Conservation (phyloP, 805 yeast genomes). For the Saccharomycopsis vini region DNA sequence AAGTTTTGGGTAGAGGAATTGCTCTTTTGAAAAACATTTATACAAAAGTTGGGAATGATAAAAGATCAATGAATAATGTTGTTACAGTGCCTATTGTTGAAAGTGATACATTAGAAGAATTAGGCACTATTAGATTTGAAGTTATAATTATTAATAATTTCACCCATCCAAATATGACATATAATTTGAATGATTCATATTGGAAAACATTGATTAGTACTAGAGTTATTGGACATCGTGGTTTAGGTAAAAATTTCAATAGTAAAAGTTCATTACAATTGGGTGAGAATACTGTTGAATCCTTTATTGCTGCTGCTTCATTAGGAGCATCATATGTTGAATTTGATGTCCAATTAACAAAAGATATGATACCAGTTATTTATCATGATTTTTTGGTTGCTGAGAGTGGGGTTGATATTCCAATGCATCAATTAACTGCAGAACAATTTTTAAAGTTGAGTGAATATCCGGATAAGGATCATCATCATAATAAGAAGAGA, state of each 20-base stretch:
- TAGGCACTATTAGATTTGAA: conserved; percentile 76
- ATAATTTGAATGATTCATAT: conserved; percentile 65
- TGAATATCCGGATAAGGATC: conserved; percentile 19
- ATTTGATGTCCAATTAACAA: conserved; percentile 91
- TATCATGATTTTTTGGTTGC: conserved; percentile 93
- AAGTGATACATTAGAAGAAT: conserved; percentile 55
- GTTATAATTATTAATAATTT: conserved; percentile 65
- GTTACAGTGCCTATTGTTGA: conserved; percentile 73
- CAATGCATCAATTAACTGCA: conserved; percentile 84
- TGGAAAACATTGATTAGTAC: conserved; percentile 88
- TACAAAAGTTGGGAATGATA: conserved; percentile 58
- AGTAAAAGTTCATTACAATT: conserved; percentile 72
- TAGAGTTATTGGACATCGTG: conserved; percentile 92
- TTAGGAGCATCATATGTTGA: conserved; percentile 95
- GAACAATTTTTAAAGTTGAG: conserved; percentile 72
- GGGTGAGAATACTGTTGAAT: conserved; percentile 92
- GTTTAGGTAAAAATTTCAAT: conserved; percentile 79
- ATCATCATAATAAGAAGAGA: neutral
- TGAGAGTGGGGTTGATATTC: conserved; percentile 91
- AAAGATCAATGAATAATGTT: conserved; percentile 56
- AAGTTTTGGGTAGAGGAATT: conserved; percentile 74
- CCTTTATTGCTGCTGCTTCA: conserved; percentile 92
- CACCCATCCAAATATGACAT: conserved; percentile 54
- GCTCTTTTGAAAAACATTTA: conserved; percentile 55
- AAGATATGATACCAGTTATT: conserved; percentile 84